A percentile compares a stretch with the other conserved stretches of the same genome.
Evolutionary conservation across 805 yeast species (phyloP).

Genomic region (Wickerhamomyces ciferrii): DNA sequence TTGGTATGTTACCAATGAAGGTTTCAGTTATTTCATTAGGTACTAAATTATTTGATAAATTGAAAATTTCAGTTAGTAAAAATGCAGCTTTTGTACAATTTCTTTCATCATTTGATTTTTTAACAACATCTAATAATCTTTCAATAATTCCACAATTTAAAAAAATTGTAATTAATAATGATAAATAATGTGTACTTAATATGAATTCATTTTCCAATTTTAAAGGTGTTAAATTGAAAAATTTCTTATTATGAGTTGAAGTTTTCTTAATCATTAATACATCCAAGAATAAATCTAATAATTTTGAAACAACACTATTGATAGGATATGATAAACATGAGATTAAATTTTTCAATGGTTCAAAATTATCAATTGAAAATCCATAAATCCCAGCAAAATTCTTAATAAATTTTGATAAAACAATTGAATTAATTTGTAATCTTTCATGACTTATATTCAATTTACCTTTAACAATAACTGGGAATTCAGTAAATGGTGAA

Average conservation of each 20-base stretch:
- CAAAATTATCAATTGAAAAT: constrained; percentile 50
- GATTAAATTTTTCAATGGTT: constrained; percentile 51
- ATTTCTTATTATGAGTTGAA: constrained; percentile 8
- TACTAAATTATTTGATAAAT: constrained; percentile 46
- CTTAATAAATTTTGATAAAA: constrained; percentile 58
- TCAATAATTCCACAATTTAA: constrained; percentile 50
- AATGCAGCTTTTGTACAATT: constrained; percentile 55
- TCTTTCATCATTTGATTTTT: constrained; percentile 36
- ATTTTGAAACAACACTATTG: constrained; percentile 47
- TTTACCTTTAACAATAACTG: constrained; percentile 39
- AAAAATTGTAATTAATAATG: constrained; percentile 53
- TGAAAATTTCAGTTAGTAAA: constrained; percentile 57
- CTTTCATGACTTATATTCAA: constrained; percentile 45
- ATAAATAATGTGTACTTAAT: constrained; percentile 57
- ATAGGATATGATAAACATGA: constrained; percentile 58
- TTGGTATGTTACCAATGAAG: background rate
- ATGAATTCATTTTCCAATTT: constrained; percentile 36
- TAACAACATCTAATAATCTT: constrained; percentile 37
- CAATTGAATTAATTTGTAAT: constrained; percentile 53
- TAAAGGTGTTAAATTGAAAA: constrained; percentile 21
- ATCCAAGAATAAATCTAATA: constrained; percentile 70
- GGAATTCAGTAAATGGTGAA: constrained; percentile 67
- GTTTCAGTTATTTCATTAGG: constrained; percentile 39
- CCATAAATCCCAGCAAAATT: constrained; percentile 74
- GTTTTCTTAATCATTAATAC: constrained; percentile 43